Evolutionary conservation across 208 protist genomes (phyloP).

Genomic region (Crithidia bombi): DNA sequence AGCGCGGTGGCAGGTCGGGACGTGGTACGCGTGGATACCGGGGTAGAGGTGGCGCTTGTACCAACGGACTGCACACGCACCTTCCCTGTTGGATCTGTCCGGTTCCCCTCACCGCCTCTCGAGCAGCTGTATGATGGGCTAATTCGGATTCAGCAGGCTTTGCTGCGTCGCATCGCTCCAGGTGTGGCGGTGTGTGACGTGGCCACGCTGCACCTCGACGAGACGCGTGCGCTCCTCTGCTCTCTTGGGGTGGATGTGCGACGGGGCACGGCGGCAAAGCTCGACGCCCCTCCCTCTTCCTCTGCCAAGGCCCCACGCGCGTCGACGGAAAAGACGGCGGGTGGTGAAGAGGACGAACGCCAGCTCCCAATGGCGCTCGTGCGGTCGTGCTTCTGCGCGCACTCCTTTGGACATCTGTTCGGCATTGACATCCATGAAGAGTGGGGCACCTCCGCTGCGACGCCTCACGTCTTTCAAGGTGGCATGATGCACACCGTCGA

Average conservation of each 20-base stretch:
- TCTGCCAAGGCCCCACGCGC: not conserved
- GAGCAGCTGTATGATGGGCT: conserved; percentile 42
- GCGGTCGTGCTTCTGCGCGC: conserved; percentile 58
- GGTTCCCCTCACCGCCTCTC: conserved; percentile 18
- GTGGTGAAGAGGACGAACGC: conserved; percentile 1
- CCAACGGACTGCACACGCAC: conserved; percentile 75
- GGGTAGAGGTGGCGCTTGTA: conserved; percentile 50
- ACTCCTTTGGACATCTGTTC: conserved; percentile 61
- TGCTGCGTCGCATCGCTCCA: conserved; percentile 35
- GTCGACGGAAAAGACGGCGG: not conserved
- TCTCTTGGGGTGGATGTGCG: conserved; percentile 34
- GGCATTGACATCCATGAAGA: conserved; percentile 68
- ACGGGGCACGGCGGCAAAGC: not conserved
- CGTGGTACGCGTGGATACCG: conserved; percentile 56
- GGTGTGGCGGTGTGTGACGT: conserved; percentile 37
- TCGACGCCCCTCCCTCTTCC: too few species aligned
- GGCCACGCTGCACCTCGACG: conserved; percentile 33
- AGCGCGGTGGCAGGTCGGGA: conserved; percentile 1
- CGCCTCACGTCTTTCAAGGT: conserved; percentile 26
- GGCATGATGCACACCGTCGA: conserved; percentile 78
- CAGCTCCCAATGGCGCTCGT: conserved; percentile 29
- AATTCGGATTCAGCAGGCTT: conserved; percentile 41
- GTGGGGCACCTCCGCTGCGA: conserved; percentile 2
- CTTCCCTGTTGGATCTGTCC: conserved; percentile 35
- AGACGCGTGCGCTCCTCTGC: conserved; percentile 33